Conservation (phyloP, 139 green algal species). For the Dunaliella sp. region DNA sequence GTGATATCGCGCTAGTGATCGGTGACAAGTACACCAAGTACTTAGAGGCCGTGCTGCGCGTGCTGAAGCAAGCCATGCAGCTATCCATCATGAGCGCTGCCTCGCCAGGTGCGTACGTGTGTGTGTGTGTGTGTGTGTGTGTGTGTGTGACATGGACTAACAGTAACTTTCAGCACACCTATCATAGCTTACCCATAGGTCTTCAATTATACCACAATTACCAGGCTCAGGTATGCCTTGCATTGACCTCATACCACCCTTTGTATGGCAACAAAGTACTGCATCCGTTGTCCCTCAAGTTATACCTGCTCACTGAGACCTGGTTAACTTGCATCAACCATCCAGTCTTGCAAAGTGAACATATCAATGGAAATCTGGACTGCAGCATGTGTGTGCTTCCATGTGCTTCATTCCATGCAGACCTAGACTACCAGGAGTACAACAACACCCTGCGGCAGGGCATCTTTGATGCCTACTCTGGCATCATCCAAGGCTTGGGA, state of each 20-base stretch:
- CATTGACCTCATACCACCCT: too few relatives aligned
- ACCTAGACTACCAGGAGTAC: conserved; percentile 90
- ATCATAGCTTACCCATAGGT: too few relatives aligned
- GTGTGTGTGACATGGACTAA: background rate
- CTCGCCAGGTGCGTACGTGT: background rate
- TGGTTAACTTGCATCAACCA: too few relatives aligned
- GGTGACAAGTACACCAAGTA: conserved; percentile 87
- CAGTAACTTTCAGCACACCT: background rate
- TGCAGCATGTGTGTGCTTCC: too few relatives aligned
- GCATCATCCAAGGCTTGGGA: conserved; percentile 61
- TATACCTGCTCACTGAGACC: too few relatives aligned
- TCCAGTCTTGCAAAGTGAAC: too few relatives aligned
- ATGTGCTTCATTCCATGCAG: too few relatives aligned
- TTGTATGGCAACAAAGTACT: too few relatives aligned
- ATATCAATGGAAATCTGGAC: too few relatives aligned
- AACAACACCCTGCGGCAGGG: conserved; percentile 85
- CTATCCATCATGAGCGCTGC: conserved; percentile 3
- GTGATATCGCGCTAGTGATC: conserved; percentile 91
- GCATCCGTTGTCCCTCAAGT: too few relatives aligned
- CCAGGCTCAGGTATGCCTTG: too few relatives aligned
- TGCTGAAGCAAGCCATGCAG: conserved; percentile 68
- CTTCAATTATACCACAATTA: too few relatives aligned
- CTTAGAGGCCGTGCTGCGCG: conserved; percentile 73
- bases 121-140: background rate
- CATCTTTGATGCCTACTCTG: conserved; percentile 94